Evolutionary conservation across 371 early-diverging fungal species (phyloP), one percentile per base, ranked within the genome.

Genomic region (Mortierella sp.): DNA sequence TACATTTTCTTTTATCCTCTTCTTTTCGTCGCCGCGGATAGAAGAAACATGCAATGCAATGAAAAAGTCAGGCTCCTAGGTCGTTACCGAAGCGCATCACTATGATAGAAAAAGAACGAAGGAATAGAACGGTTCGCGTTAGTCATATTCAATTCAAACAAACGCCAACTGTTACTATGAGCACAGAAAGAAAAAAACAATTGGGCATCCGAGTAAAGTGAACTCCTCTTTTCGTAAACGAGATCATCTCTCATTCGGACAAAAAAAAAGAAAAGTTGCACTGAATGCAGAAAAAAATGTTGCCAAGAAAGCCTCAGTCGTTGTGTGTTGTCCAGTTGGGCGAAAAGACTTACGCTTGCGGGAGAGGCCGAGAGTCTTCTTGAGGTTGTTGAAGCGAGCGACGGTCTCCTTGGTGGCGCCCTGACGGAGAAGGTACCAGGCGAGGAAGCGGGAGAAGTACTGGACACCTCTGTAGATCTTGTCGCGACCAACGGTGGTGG

Each of bases 401-500:
- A 93, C 78, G 3, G 81, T 84, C n/a, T 87, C 90, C 76, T 93
- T 89, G 65, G 90, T 77, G 63, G 90, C 90, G 12, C 91, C 93
- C 32, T 83, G 79, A 72, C 90, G 81, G 70, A 78, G 58, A 77
- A 90, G 83, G 77, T 92, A 91, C 89, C 92, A 93, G 46, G 88
- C 91, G 16, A 94, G 76, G 77, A 94, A 92, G 11, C 95, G 93
- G 5, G 95, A 91, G 87, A 95, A 92, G 89, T 96, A 96, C 85
- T 96, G 96, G 1, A 95, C 90, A n/a, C 91, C 75, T 71, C 96
- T 90, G 83, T 95, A 96, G 3, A 91, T 77, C 83, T 96, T 96
- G 87, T 96, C 96, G 75, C 96, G 93, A 63, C 96, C 96, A 1
- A 89, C 90, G 7, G 95, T 95, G 41, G 92, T 92, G 71, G 79